A percentile compares a stretch with the other conserved stretches of the same genome.
phyloP scores from a whole-genome alignment of 345 rosid genomes.

The Salix viminalis region DNA sequence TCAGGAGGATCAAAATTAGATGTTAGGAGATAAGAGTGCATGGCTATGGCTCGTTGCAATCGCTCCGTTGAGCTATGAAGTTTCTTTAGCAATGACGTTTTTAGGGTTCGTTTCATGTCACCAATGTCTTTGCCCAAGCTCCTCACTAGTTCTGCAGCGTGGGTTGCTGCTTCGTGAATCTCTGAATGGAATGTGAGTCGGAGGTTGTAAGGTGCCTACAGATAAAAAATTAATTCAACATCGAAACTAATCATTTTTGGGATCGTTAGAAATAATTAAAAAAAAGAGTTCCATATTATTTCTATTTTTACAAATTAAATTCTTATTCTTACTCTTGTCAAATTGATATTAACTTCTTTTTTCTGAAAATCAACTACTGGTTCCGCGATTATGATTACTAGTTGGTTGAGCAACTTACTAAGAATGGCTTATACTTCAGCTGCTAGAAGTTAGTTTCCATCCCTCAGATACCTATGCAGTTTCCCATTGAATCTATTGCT shows the following conservation, averaged over 20 bases:
- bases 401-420: neutral
- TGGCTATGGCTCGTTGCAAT: slow-evolving; percentile 46
- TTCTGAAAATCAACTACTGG: neutral
- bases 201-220: slow-evolving; percentile 53
- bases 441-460: neutral
- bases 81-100: slow-evolving; percentile 32
- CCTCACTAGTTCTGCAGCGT: slow-evolving; percentile 52
- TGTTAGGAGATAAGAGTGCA: slow-evolving; percentile 49
- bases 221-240: slow-evolving; percentile 9
- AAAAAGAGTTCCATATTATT: too few relatives aligned
- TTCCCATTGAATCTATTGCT: neutral
- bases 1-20: slow-evolving; percentile 25
- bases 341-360: too few relatives aligned
- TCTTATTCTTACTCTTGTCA: neutral
- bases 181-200: slow-evolving; percentile 44
- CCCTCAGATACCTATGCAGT: neutral
- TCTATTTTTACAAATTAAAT: too few relatives aligned
- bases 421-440: neutral
- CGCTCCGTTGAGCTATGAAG: slow-evolving; percentile 46
- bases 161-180: slow-evolving; percentile 44
- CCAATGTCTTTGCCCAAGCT: slow-evolving; percentile 48
- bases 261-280: neutral
- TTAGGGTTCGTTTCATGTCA: slow-evolving; percentile 41
- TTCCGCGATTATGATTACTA: neutral
- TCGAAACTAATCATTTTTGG: neutral